phyloP scores from a whole-genome alignment of 2,329 filamentous ascomycete species.

The Penicillium verrucosum region DNA sequence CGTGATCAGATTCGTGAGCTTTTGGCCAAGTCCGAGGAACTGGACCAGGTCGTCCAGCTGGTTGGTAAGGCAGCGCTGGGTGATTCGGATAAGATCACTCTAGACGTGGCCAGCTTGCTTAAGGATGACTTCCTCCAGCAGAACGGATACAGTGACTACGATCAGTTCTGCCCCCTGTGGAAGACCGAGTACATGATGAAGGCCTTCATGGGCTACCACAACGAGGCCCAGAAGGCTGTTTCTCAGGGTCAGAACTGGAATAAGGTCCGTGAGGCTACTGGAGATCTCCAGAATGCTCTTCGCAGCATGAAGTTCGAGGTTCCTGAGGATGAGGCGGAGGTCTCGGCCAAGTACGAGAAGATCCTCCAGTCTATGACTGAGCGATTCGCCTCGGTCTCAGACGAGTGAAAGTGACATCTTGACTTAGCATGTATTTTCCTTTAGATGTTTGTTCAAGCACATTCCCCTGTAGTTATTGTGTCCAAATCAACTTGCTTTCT shows the following conservation, averaged over 20 bases:
- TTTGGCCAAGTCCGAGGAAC: conserved; percentile 89
- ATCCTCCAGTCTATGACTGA: conserved; percentile 90
- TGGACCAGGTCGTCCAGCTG: conserved; percentile 97
- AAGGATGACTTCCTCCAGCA: conserved; percentile 99
- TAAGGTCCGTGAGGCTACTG: conserved; percentile 87
- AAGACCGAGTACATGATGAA: conserved; percentile 99
- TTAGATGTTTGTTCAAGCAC: conserved; percentile 30
- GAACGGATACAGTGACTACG: conserved; percentile 98
- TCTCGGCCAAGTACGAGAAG: conserved; percentile 92
- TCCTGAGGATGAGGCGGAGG: conserved; percentile 74
- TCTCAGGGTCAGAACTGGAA: conserved; percentile 85
- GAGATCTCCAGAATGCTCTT: conserved; percentile 78
- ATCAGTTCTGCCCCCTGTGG: conserved; percentile 98
- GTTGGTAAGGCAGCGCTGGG: conserved; percentile 96
- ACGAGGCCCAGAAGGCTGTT: conserved; percentile 94
- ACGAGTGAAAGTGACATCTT: conserved; percentile 64
- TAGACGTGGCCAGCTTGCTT: conserved; percentile 84
- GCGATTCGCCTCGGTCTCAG: conserved; percentile 93
- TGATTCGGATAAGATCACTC: conserved; percentile 95
- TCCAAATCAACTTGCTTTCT: conserved; percentile 14
- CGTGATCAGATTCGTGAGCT: conserved; percentile 92
- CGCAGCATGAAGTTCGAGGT: conserved; percentile 96
- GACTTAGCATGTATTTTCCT: conserved; percentile 23
- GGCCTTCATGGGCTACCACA: conserved; percentile 96
- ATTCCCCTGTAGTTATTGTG: conserved; percentile 38